phyloP scores from a whole-genome alignment of 495 filamentous ascomycete genomes.

The Achaetomiella virescens region DNA sequence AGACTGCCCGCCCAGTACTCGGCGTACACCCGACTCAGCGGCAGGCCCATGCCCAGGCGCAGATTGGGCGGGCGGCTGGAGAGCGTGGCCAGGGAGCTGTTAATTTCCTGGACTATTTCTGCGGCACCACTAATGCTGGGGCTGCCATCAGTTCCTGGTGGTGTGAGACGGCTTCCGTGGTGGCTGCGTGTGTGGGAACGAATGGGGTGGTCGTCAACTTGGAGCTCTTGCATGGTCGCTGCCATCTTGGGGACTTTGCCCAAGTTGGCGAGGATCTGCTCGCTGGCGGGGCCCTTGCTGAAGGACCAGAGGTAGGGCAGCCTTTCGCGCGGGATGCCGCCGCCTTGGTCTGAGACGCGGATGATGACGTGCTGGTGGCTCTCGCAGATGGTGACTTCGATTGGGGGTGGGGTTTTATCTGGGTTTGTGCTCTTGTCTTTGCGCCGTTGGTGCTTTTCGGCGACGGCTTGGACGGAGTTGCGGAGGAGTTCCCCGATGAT shows the following conservation, averaged over 20 bases:
- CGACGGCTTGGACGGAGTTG: slow-evolving; percentile 88
- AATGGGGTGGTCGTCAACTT: slow-evolving; percentile 10
- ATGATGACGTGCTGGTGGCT: slow-evolving; percentile 93
- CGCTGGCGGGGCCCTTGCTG: slow-evolving; percentile 75
- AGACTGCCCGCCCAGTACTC: slow-evolving; percentile 97
- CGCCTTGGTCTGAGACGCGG: slow-evolving; percentile 90
- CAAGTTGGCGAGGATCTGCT: slow-evolving; percentile 71
- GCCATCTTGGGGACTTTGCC: slow-evolving; percentile 85
- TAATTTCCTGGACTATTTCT: slow-evolving; percentile 22
- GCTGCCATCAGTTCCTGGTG: no score
- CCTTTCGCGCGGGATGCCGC: slow-evolving; percentile 77
- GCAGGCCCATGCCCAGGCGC: slow-evolving; percentile 86
- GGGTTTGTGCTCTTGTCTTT: slow-evolving; percentile 22
- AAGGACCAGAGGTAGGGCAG: slow-evolving; percentile 95
- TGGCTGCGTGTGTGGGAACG: background rate
- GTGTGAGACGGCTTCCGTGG: background rate
- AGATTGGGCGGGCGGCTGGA: slow-evolving; percentile 80
- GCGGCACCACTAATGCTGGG: background rate
- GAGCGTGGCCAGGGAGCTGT: slow-evolving; percentile 67
- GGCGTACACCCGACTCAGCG: slow-evolving; percentile 90
- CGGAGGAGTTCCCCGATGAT: slow-evolving; percentile 92
- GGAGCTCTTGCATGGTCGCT: slow-evolving; percentile 87
- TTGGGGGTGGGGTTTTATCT: slow-evolving; percentile 58
- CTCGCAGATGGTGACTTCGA: slow-evolving; percentile 92
- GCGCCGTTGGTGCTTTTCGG: slow-evolving; percentile 52